phyloP scores from a whole-genome alignment of 768 basidiomycete species.

The Dioszegia aurantiaca region DNA sequence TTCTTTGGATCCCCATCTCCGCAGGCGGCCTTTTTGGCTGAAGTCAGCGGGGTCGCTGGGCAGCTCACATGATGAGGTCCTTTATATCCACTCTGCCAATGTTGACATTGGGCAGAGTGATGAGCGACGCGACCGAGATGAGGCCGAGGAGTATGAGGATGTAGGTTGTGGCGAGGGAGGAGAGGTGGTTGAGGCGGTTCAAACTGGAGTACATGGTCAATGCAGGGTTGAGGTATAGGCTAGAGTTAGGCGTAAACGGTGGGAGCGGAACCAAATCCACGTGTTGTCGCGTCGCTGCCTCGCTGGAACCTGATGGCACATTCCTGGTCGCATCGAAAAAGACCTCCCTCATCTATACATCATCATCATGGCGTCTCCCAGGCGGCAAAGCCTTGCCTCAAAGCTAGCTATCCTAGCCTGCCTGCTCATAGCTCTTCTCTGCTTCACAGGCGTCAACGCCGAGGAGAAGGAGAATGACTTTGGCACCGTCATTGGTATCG shows the following conservation, averaged over 20 bases:
- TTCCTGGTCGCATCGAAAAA: slow-evolving; percentile 21
- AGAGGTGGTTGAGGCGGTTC: slow-evolving; percentile 39
- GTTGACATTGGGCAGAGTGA: slow-evolving; percentile 35
- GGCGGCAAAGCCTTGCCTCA: slow-evolving; percentile 33
- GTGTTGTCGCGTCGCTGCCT: slow-evolving; percentile 7
- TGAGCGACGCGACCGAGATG: slow-evolving; percentile 39
- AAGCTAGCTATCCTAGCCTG: slow-evolving; percentile 56
- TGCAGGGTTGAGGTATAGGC: too few relatives aligned
- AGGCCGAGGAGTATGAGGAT: slow-evolving; percentile 42
- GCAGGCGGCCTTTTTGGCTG: slow-evolving; percentile 39
- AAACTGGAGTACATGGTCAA: slow-evolving; percentile 45
- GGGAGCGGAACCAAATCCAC: not conserved
- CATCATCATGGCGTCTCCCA: slow-evolving; percentile 13
- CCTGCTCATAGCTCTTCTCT: slow-evolving; percentile 66
- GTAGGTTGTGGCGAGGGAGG: slow-evolving; percentile 43
- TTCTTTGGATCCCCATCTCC: slow-evolving; percentile 37
- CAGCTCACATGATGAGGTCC: slow-evolving; percentile 40
- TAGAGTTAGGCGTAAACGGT: too few relatives aligned
- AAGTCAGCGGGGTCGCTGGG: not conserved
- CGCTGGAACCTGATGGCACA: not conserved
- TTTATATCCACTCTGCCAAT: slow-evolving; percentile 39
- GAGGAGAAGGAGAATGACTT: slow-evolving; percentile 66
- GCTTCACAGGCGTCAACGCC: slow-evolving; percentile 68
- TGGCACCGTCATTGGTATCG: slow-evolving; percentile 81
- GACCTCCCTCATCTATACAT: slow-evolving; percentile 9